phyloP scores from a whole-genome alignment of 1,284 basidiomycete species.

The Cryptococcus floricola region DNA sequence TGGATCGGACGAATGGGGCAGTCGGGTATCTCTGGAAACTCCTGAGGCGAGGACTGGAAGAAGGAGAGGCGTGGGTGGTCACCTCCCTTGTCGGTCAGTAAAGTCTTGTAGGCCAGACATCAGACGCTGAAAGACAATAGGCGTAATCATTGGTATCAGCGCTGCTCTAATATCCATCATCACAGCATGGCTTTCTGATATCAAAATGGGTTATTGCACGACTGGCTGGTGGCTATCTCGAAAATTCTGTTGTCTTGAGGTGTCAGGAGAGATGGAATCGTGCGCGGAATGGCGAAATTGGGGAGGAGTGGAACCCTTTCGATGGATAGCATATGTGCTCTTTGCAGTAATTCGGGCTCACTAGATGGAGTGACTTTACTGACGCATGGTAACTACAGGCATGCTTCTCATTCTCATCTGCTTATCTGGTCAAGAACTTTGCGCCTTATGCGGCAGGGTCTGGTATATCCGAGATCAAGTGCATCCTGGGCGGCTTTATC shows the following conservation, averaged over 20 bases:
- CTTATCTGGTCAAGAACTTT: slow-evolving; percentile 80
- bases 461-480: slow-evolving; percentile 98
- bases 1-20: slow-evolving; percentile 39
- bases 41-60: slow-evolving; percentile 54
- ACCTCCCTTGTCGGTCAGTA: slow-evolving; percentile 76
- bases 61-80: slow-evolving; percentile 67
- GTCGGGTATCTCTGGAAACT: slow-evolving; percentile 62
- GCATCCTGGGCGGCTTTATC: slow-evolving; percentile 92
- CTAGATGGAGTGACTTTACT: neutral
- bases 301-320: slow-evolving; percentile 69
- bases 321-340: slow-evolving; percentile 81
- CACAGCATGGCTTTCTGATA: slow-evolving; percentile 96
- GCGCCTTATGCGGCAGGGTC: slow-evolving; percentile 96
- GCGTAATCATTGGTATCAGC: slow-evolving; percentile 85
- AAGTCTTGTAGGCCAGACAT: neutral
- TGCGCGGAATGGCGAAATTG: slow-evolving; percentile 93
- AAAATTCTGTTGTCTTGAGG: slow-evolving; percentile 92
- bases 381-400: slow-evolving; percentile 52
- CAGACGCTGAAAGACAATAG: slow-evolving; percentile 51
- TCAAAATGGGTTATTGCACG: slow-evolving; percentile 94
- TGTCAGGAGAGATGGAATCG: slow-evolving; percentile 65
- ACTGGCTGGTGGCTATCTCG: slow-evolving; percentile 98
- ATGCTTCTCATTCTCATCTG: slow-evolving; percentile 74
- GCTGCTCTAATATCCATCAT: slow-evolving; percentile 92
- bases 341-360: slow-evolving; percentile 69